Base-by-base conservation (phyloP, 2,329 filamentous ascomycete genomes). In the Colletotrichum camelliae region DNA sequence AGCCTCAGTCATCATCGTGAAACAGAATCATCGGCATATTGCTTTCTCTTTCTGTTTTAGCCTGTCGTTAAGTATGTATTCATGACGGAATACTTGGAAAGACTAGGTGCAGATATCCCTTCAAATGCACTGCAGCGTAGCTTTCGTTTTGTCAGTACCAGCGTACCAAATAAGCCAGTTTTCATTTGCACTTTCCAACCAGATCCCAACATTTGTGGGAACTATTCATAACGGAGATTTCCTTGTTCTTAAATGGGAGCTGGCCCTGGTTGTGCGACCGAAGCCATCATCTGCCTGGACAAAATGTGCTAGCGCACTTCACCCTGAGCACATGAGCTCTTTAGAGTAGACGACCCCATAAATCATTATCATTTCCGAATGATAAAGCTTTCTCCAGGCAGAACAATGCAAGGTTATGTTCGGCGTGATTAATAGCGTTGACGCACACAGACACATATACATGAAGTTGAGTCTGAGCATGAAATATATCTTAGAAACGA, bases 1-100 rank as follows among this genome's bases (percentile, higher is more conserved):
- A 43, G 0, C 4, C 1, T 43, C 39, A 1, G 39, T n/a, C 1
- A 16, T 18, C 8, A 1, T 1, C 16, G 16, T 2, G 39, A 43
- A 43, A 43, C 16, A 43, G 8, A 10, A 9, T 18, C 10, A 0
- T 43, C 39, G 0, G 8, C 18, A 16, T 43, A 16, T 43, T 10
- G n/a, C n/a, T 43, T 43, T 0, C 39, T 43, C 39, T 43, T 43
- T 18, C 8, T n/a, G 18, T n/a, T 43, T 43, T 10, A 9, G 8
- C 18, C 39, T n/a, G 39, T 43, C 8, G n/a, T n/a, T 9, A 9
- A 9, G 18, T 18, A n/a, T 16, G 8, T 43, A 43, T 43, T 43
- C 39, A 43, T 1, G 39, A 43, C n/a, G 8, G 16, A 43, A n/a
- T n/a, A 5, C 8, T 16, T 43, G 24, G 24, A 24, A 24, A 24